Evolutionary conservation across 805 yeast genomes (phyloP), one percentile per base, ranked within the genome.

Genomic region (Cephaloascus albidus): DNA sequence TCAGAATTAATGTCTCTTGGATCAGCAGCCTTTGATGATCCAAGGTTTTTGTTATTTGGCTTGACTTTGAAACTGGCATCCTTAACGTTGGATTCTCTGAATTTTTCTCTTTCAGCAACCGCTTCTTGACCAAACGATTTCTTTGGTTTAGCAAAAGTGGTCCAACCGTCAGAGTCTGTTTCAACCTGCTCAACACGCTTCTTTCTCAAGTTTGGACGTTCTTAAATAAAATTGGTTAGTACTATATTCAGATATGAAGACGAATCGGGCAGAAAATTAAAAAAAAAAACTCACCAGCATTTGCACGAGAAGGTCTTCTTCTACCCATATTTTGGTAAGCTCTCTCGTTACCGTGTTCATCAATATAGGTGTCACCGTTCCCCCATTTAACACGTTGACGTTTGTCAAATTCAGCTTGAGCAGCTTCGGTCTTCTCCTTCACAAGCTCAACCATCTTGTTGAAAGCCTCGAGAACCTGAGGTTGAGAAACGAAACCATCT

Each of bases 121-220:
- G 68, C 76, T 41, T 70, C 75, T 30, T 63, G 60, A 48, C 76
- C 77, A 42, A 74, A 68, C 12, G 72, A 63, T 42, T 66, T 66
- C 49, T 64, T 70, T 36, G 65, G 61, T 49, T 68, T 65, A 39
- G 69, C 62, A 45, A 73, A 61, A 18, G 90, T 81, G 42, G 83
- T 83, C 90, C 93, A 85, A 36, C 94, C 94, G 45, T 85, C 90
- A 42, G 79, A 83, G 54, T 84, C 94, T 28, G 81, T 73, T 43
- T 65, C 70, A 42, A 65, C 65, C 36, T 68, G 64, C 40, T 67
- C 65, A 41, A 63, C 71, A 41, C 71, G 65, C 60, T 73, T 72
- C 54, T 74, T 78, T 54, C 80, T 72, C 52, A 80, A 69, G 50
- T 68, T 70, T 40, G 83, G 83, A 57, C 66, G 33, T 31, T 31